phyloP scores from a whole-genome alignment of 2,329 filamentous ascomycete species.

The Colletotrichum coccodes region DNA sequence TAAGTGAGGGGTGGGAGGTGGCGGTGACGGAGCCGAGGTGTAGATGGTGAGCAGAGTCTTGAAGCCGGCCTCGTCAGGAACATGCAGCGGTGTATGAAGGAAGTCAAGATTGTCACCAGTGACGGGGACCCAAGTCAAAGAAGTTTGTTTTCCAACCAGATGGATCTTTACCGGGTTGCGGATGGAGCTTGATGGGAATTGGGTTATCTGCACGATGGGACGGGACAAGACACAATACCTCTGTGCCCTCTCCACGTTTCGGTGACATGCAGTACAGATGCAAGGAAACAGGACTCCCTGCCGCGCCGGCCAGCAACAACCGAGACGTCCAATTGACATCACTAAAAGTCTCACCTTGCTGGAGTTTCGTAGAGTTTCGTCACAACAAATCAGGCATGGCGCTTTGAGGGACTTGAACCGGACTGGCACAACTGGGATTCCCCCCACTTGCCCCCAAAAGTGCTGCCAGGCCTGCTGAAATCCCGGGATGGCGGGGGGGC shows the following conservation, averaged over 20 bases:
- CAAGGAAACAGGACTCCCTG: background rate
- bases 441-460: conserved; percentile 10
- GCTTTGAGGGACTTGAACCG: background rate
- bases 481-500: conserved; percentile 8
- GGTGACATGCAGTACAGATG: conserved; percentile 8
- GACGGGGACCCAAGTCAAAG: background rate
- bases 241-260: background rate
- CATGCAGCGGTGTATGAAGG: background rate
- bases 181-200: background rate
- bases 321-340: conserved; percentile 13
- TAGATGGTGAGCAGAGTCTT: conserved; percentile 2
- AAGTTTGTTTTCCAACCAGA: conserved; percentile 20
- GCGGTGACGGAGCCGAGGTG: conserved; percentile 17
- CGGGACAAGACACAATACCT: background rate
- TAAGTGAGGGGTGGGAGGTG: background rate
- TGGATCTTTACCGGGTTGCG: background rate
- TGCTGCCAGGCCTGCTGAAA: conserved; percentile 10
- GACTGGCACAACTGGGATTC: background rate
- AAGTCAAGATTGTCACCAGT: background rate
- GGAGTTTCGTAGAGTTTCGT: background rate
- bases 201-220: conserved; percentile 5
- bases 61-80: background rate
- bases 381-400: background rate
- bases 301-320: conserved; percentile 1
- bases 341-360: background rate